Evolutionary conservation across 2,329 filamentous ascomycete genomes (phyloP), one percentile per base, ranked within the genome.

Genomic region (Trichoderma asperellum): DNA sequence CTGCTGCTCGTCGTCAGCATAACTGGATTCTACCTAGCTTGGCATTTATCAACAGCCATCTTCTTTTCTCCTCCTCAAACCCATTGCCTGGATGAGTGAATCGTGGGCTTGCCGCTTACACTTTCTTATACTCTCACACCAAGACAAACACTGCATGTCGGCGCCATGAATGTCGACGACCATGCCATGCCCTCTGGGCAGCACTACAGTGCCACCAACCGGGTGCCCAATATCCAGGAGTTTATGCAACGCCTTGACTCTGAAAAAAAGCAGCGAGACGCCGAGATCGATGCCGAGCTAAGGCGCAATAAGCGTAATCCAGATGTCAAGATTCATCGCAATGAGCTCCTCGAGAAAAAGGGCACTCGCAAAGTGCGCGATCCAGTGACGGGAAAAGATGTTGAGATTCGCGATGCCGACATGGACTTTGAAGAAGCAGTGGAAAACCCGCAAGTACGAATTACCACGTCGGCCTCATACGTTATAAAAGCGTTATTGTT

Each of bases 141-240:
- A 16, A 29, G 64, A 43, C 32, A 32, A 56, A n/a, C 60, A 2
- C 59, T 58, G 4, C 16, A 34, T 12, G 21, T 34, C 43, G 24
- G n/a, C 59, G 66, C 34, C 66, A 84, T 83, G 81, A 77, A 81
- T 69, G 69, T 76, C 57, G 71, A 83, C 34, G 79, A 84, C 43
- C 79, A 81, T 59, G 74, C 79, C 2, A 77, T 80, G 73, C 84
- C 85, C 40, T 76, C 81, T 72, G 84, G 82, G 24, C 89, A 92
- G 75, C 91, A 94, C 78, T 97, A 96, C 83, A 95, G 92, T 35
- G 93, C 91, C 63, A 81, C 80, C 70, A 97, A 97, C 79, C 92
- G 92, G 29, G 89, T 98, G 65, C 95, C 95, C 7, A 97, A 93
- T 68, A 91, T 97, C 73, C 89, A 91, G 77, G 88, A 95, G 78